A percentile compares a stretch with the other conserved stretches of the same genome.
Conservation (phyloP, 2,329 filamentous ascomycete genomes). For the Xylariales sp. region DNA sequence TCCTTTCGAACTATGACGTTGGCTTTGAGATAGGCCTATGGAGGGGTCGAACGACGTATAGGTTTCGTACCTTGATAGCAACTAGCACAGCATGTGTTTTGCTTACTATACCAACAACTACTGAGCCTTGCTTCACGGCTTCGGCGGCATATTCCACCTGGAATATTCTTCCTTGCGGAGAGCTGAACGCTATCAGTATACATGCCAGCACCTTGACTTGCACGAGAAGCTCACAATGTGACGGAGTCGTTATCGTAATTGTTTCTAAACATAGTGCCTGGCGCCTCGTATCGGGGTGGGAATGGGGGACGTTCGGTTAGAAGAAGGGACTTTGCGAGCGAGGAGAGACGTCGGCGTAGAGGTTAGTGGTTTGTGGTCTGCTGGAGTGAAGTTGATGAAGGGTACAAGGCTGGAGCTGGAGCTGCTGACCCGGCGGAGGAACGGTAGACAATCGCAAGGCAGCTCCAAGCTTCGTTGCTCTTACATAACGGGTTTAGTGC, state of each 20-base stretch:
- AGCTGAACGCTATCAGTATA: slow-evolving; percentile 67
- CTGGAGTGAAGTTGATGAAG: slow-evolving; percentile 38
- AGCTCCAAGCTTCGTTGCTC: slow-evolving; percentile 51
- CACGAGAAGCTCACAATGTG: slow-evolving; percentile 81
- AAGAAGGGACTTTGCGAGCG: slow-evolving; percentile 9
- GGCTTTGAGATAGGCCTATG: background rate
- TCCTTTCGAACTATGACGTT: background rate
- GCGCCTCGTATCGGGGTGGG: slow-evolving; percentile 5
- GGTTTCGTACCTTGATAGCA: slow-evolving; percentile 85
- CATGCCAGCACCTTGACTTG: slow-evolving; percentile 33
- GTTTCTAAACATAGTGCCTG: slow-evolving; percentile 91
- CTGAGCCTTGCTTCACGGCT: slow-evolving; percentile 98
- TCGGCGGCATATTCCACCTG: slow-evolving; percentile 99
- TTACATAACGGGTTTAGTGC: slow-evolving; percentile 45
- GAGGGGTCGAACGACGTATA: background rate
- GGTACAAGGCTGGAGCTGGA: slow-evolving; percentile 43
- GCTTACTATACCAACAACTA: slow-evolving; percentile 95
- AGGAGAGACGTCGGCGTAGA: slow-evolving; percentile 22
- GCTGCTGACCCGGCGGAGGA: slow-evolving; percentile 24
- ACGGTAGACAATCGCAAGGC: slow-evolving; percentile 43
- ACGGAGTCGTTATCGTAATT: slow-evolving; percentile 99
- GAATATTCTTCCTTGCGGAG: slow-evolving; percentile 98
- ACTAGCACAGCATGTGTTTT: slow-evolving; percentile 97
- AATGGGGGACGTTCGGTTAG: background rate
- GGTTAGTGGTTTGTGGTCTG: slow-evolving; percentile 33